Percentiles rank a stretch among this genome's conserved stretches.
Conservation (phyloP, 2,329 filamentous ascomycete genomes). For the Diaporthe aspalathi region DNA sequence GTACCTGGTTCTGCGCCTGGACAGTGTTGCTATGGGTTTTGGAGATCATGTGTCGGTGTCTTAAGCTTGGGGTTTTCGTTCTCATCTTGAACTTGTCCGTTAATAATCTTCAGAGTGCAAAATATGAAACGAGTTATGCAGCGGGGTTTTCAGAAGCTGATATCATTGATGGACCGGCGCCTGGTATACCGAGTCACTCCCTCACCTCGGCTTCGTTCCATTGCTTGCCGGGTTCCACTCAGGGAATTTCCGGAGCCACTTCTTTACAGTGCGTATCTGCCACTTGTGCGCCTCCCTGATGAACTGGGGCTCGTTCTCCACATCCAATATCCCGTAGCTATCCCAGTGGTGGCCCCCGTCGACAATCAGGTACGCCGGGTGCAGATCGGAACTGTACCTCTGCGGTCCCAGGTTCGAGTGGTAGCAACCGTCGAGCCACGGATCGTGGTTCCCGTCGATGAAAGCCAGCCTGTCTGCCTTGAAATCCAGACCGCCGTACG, state of each 20-base stretch:
- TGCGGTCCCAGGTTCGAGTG: slow-evolving; percentile 57
- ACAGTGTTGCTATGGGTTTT: not conserved
- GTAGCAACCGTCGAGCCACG: slow-evolving; percentile 64
- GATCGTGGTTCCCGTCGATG: slow-evolving; percentile 63
- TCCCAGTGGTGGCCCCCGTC: slow-evolving; percentile 66
- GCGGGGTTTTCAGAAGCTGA: not conserved
- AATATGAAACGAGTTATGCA: not conserved
- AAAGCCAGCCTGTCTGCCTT: slow-evolving; percentile 60
- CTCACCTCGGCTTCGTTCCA: not conserved
- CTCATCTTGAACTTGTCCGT: too few relatives aligned
- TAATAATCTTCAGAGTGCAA: too few relatives aligned
- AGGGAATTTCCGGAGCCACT: slow-evolving; percentile 51
- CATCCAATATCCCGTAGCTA: slow-evolving; percentile 52
- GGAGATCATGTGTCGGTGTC: not conserved
- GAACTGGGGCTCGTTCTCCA: slow-evolving; percentile 61
- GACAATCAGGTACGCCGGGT: slow-evolving; percentile 61
- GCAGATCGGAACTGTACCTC: slow-evolving; percentile 53
- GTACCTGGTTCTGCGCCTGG: not conserved
- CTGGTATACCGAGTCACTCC: too few relatives aligned
- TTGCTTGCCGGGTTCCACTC: slow-evolving; percentile 41
- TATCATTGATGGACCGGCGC: too few relatives aligned
- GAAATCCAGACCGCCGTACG: slow-evolving; percentile 60
- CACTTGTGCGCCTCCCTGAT: slow-evolving; percentile 62
- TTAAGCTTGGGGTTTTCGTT: too few relatives aligned
- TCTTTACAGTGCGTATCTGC: slow-evolving; percentile 63